Evolutionary conservation across 192 early-diverging fungal species (phyloP).

Genomic region (Thamnidium elegans): DNA sequence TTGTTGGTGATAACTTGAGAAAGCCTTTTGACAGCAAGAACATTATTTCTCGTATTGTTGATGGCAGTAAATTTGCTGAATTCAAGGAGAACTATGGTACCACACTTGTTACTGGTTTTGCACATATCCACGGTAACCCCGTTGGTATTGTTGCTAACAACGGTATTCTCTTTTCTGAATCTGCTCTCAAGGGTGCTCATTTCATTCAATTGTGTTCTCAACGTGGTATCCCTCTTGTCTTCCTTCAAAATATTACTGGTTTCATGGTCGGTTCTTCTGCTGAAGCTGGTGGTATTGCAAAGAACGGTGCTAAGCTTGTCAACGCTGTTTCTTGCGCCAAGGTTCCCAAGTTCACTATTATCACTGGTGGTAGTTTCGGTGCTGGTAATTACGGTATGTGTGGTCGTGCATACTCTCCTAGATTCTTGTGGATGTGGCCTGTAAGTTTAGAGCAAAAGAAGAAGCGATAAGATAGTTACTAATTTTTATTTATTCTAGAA

Average conservation of each 20-base stretch:
- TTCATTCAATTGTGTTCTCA: slow-evolving; percentile 92
- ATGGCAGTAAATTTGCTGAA: slow-evolving; percentile 86
- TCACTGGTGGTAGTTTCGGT: slow-evolving; percentile 72
- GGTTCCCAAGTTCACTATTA: slow-evolving; percentile 93
- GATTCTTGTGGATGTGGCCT: slow-evolving; percentile 98
- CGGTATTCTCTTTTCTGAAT: slow-evolving; percentile 92
- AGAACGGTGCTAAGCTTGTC: slow-evolving; percentile 96
- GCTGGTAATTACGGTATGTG: slow-evolving; percentile 99
- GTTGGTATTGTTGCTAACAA: slow-evolving; percentile 96
- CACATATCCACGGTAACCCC: slow-evolving; percentile 84
- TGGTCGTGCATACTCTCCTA: slow-evolving; percentile 86
- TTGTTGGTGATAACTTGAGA: slow-evolving; percentile 89
- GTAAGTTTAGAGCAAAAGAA: too few relatives aligned
- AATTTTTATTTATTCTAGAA: slow-evolving; percentile 36
- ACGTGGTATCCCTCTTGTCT: slow-evolving; percentile 84
- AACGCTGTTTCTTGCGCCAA: slow-evolving; percentile 90
- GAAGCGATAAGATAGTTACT: not conserved
- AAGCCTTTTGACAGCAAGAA: slow-evolving; percentile 87
- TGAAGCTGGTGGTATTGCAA: slow-evolving; percentile 95
- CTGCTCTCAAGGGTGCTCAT: slow-evolving; percentile 92
- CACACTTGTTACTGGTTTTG: slow-evolving; percentile 87
- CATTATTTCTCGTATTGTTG: slow-evolving; percentile 93
- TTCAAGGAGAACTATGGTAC: slow-evolving; percentile 94
- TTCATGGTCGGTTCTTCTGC: slow-evolving; percentile 96
- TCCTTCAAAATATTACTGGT: slow-evolving; percentile 95